Base-by-base conservation (phyloP, 106 monocot genomes). In the Apostasia ramifera region DNA sequence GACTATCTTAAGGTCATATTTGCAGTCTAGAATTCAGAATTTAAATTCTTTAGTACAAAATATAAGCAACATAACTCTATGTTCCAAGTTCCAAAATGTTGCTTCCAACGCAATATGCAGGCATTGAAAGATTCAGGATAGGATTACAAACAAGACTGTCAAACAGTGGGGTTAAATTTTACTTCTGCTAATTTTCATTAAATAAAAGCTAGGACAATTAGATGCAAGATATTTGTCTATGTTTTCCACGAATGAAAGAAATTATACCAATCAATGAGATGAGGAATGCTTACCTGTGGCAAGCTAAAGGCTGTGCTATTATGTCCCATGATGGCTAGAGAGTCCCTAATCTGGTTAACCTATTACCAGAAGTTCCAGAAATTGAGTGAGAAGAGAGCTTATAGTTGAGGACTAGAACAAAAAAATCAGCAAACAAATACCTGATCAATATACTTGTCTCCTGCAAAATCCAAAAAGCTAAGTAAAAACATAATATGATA, bases 381-480 rank as follows among this genome's bases (percentile, higher is more conserved):
- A 61, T 3, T 43, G 63, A 52, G 26, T 9, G 11, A 70, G 4
- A 3, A 37, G 26, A 26, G 26, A 26, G 26, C 26, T 1, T 3
- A 14, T 13, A 26, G 5, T 3, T 0, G 1, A 15, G 57, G 57
- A 15, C 40, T 0, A 12, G 26, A 59, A 38, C 5, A 57, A 13
- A 42, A 47, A 44, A 46, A 14, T 9, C 57, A 49, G 57, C 6
- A 49, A 40, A 41, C 15, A 67, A 42, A 45, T 86, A 97, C 97
- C 97, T 97, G 89, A 71, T 92, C 84, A 79, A 97, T 92, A 73
- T 97, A 81, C 76, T 69, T 97, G 72, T 97, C 86, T 3, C 89
- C 97, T 97, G 92, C 66, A 85, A 55, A 56, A 69, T 48, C 71
- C 42, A 66, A 38, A 47, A 74, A 68, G 54, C 55, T 9, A 14